Conservation (phyloP, 2,329 filamentous ascomycete genomes). For the Aspergillus sp. region DNA sequence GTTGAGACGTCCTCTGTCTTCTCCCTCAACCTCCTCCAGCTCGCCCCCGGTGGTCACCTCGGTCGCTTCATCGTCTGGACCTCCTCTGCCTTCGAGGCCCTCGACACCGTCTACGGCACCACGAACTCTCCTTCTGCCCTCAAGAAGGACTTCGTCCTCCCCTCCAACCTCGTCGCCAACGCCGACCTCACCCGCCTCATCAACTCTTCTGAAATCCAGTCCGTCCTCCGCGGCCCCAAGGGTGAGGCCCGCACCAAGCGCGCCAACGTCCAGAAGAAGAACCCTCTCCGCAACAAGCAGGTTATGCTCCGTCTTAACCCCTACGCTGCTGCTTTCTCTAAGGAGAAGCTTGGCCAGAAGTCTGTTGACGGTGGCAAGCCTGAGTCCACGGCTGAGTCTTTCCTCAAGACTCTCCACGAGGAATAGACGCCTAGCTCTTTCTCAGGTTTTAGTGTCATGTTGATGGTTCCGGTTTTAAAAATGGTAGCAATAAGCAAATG, state of each 20-base stretch:
- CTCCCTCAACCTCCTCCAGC: slow-evolving; percentile 96
- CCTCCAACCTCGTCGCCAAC: slow-evolving; percentile 88
- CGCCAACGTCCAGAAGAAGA: slow-evolving; percentile 96
- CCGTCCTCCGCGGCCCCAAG: slow-evolving; percentile 87
- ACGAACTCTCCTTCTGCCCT: slow-evolving; percentile 84
- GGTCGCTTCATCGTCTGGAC: slow-evolving; percentile 99
- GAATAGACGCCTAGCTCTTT: slow-evolving; percentile 42
- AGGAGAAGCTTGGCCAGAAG: slow-evolving; percentile 78
- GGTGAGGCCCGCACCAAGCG: slow-evolving; percentile 89
- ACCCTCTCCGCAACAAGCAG: slow-evolving; percentile 98
- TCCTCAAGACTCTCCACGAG: slow-evolving; percentile 54
- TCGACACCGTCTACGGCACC: slow-evolving; percentile 95
- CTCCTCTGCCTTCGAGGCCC: slow-evolving; percentile 91
- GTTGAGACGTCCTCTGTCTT: slow-evolving; percentile 95
- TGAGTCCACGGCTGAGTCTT: slow-evolving; percentile 52
- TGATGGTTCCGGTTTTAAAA: slow-evolving; percentile 24
- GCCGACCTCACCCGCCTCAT: slow-evolving; percentile 95
- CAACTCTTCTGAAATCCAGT: slow-evolving; percentile 99
- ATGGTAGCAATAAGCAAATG: slow-evolving; percentile 26
- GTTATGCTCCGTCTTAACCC: slow-evolving; percentile 98
- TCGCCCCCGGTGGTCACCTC: slow-evolving; percentile 97
- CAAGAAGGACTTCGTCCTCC: slow-evolving; percentile 99
- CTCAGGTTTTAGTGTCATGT: slow-evolving; percentile 4
- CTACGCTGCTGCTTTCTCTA: slow-evolving; percentile 86
- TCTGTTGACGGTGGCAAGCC: slow-evolving; percentile 65